Percentiles rank a stretch among this genome's conserved stretches.
Evolutionary conservation across 2,329 filamentous ascomycete genomes (phyloP).

Genomic region (Exophiala phaeomuriformis): DNA sequence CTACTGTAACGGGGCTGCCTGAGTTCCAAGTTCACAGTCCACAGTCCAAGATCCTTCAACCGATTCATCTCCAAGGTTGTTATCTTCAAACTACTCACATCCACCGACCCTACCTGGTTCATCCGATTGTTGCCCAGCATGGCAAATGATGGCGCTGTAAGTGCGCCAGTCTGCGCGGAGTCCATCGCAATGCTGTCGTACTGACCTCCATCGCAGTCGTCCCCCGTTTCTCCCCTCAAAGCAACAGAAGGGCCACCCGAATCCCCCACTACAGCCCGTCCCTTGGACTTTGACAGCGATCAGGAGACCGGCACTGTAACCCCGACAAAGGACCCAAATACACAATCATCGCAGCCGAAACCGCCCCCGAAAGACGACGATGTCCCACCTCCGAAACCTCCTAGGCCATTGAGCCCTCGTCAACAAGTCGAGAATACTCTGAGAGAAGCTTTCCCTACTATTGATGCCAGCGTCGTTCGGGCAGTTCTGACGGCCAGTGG

Average conservation of each 20-base stretch:
- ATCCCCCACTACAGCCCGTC: constrained; percentile 50
- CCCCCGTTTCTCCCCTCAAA: constrained; percentile 26
- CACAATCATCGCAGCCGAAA: constrained; percentile 27
- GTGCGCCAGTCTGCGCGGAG: background rate
- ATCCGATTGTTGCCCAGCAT: constrained; percentile 5
- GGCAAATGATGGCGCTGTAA: constrained; percentile 14
- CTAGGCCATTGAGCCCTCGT: constrained; percentile 69
- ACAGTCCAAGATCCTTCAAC: no score
- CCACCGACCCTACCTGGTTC: background rate
- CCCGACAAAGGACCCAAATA: constrained; percentile 27
- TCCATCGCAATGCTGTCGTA: background rate
- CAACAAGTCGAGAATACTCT: constrained; percentile 82
- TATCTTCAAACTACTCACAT: background rate
- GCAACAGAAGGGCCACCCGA: constrained; percentile 35
- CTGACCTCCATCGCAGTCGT: constrained; percentile 15
- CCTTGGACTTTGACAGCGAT: constrained; percentile 53
- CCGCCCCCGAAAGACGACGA: constrained; percentile 26
- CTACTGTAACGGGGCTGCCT: no score
- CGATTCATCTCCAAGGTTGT: background rate
- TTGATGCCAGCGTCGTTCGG: constrained; percentile 73
- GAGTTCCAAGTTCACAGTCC: no score
- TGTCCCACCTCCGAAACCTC: constrained; percentile 67
- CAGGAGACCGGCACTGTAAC: constrained; percentile 37
- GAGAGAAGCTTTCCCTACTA: constrained; percentile 84
- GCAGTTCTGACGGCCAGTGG: constrained; percentile 80